These are phyloP conservation scores for Mytilinidion resinicola DNA, from an alignment of 495 filamentous ascomycete species.

Conservation along the genomic window DNA sequence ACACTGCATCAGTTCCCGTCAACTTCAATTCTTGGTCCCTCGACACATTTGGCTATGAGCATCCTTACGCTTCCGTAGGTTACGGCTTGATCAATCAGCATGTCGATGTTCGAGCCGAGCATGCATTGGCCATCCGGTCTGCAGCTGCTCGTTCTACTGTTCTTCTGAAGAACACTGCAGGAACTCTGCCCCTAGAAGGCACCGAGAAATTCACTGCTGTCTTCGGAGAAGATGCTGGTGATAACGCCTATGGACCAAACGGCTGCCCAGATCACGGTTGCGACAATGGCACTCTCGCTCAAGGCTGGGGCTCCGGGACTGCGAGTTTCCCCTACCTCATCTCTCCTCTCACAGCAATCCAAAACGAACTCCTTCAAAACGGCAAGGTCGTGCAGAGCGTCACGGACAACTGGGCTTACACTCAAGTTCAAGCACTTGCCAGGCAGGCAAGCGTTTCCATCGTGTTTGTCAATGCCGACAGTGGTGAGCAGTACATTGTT, in stretches of 20 bases:
- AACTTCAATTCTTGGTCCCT: constrained; percentile 87
- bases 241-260: constrained; percentile 75
- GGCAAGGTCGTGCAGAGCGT: constrained; percentile 64
- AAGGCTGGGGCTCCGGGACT: constrained; percentile 91
- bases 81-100: constrained; percentile 72
- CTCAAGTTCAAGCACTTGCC: constrained; percentile 55
- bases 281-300: constrained; percentile 77
- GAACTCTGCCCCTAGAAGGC: constrained; percentile 67
- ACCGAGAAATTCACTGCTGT: constrained; percentile 70
- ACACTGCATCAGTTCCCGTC: constrained; percentile 53
- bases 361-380: constrained; percentile 58
- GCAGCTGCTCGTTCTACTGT: constrained; percentile 74
- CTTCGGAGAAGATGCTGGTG: constrained; percentile 81
- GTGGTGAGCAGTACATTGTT: constrained; percentile 79
- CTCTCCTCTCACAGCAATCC: constrained; percentile 80
- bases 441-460: constrained; percentile 64
- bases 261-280: constrained; percentile 79
- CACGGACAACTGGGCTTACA: constrained; percentile 64
- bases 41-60: constrained; percentile 65
- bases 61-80: constrained; percentile 54
- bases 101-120: constrained; percentile 74
- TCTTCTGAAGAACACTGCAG: constrained; percentile 75
- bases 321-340: constrained; percentile 88
- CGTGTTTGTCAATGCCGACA: constrained; percentile 83
- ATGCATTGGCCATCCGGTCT: constrained; percentile 63